Conservation (phyloP, 2,329 filamentous ascomycete species). For the Cytospora schulzeri region DNA sequence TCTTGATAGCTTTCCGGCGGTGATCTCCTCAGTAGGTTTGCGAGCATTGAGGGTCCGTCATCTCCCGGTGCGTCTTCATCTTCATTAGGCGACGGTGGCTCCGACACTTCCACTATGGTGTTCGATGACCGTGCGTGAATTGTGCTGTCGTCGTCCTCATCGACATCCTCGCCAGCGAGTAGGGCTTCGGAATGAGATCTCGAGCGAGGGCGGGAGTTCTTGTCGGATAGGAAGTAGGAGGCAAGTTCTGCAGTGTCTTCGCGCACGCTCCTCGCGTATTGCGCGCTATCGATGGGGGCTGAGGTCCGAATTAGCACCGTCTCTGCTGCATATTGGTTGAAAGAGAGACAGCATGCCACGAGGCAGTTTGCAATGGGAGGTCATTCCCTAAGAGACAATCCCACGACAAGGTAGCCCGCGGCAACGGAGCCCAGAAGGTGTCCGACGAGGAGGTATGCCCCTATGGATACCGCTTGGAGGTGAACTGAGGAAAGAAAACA, state of each 20-base stretch:
- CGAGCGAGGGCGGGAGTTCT: conserved; percentile 45
- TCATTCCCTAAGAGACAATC: background rate
- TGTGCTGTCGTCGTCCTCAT: conserved; percentile 32
- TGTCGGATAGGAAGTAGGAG: conserved; percentile 74
- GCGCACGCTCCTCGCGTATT: conserved; percentile 77
- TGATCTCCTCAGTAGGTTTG: conserved; percentile 53
- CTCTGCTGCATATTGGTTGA: background rate
- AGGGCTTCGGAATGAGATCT: conserved; percentile 37
- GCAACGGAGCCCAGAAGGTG: background rate
- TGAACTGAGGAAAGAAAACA: background rate
- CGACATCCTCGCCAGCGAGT: conserved; percentile 28
- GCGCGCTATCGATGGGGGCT: conserved; percentile 66
- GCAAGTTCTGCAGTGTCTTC: conserved; percentile 88
- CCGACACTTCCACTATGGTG: conserved; percentile 63
- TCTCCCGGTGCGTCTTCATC: conserved; percentile 34
- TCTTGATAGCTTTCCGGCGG: conserved; percentile 43
- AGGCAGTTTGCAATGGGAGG: background rate
- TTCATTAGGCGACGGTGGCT: conserved; percentile 54
- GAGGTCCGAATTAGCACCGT: conserved; percentile 24
- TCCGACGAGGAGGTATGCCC: background rate
- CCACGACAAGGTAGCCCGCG: background rate
- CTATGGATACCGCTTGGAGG: background rate
- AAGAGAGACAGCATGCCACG: background rate
- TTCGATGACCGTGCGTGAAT: conserved; percentile 41
- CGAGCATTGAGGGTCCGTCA: conserved; percentile 48